These are phyloP conservation scores for Fraxinus ornus DNA, from an alignment of 305 asterid genomes.

Conservation along the genomic window DNA sequence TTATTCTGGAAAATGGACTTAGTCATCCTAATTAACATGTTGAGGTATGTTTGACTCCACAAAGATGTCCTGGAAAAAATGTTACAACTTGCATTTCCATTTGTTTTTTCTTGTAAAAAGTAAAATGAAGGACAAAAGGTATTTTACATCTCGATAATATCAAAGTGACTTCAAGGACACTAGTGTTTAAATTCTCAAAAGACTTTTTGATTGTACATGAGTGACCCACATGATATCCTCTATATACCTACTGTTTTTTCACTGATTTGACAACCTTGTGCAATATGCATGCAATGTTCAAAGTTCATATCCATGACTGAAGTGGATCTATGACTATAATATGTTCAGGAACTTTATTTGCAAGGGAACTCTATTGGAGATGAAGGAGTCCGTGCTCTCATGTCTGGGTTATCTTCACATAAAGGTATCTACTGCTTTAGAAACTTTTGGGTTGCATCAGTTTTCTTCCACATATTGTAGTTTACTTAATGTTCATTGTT, in stretches of 20 bases:
- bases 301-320: constrained; percentile 13
- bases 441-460: neutral
- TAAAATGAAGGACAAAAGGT: neutral
- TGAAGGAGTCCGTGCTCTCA: constrained; percentile 86
- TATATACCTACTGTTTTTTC: neutral
- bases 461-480: constrained; percentile 13
- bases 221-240: neutral
- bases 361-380: constrained; percentile 93
- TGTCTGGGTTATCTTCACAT: constrained; percentile 69
- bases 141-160: neutral
- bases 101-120: neutral
- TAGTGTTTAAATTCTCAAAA: neutral
- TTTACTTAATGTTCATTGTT: constrained; percentile 18
- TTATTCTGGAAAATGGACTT: neutral
- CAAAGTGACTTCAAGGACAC: neutral
- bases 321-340: constrained; percentile 16
- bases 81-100: neutral
- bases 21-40: neutral
- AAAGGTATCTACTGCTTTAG: constrained; percentile 53
- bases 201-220: neutral
- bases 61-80: neutral
- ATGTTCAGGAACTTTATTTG: constrained; percentile 72
- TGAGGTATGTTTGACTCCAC: neutral
- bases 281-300: neutral
- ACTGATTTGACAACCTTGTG: neutral